Base-by-base conservation (phyloP, 495 filamentous ascomycete genomes). In the Tuber aestivum region DNA sequence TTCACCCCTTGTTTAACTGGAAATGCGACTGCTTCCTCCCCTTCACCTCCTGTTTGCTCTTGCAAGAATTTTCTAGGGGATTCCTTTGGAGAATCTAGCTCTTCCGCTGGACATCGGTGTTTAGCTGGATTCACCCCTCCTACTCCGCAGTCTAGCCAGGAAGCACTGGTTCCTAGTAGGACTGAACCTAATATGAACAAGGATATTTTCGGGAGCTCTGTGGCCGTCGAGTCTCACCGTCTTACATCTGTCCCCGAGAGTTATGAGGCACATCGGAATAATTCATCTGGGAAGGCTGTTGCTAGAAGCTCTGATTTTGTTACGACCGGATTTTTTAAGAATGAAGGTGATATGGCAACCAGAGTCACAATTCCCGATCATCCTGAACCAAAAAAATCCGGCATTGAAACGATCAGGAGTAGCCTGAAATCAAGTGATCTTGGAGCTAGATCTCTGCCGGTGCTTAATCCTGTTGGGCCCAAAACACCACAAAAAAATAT, bases 51-150 rank as follows among this genome's bases (percentile, higher is more conserved):
- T 68, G 75, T 41, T 35, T 69, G 56, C 44, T 77, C 74, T 41
- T 70, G 75, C 27, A 77, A 72, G 32, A 81, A 81, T 81, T 77
- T 77, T 42, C 73, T 77, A 35, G 68, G 70, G 50, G 70, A 72
- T 35, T 78, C 73, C 65, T 75, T 73, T 44, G 77, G 78, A 44
- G 74, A 77, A 45, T 38, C 73, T 45, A 77, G 79, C 65, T 70
- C 77, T 44, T 72, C 75, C 69, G 50, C 77, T 65, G 75, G 77
- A 68, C 80, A 82, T n/a, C 77, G 82, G 45, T 82, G 81, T 20
- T 71, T 45, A 56, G 44, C 74, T 37, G 77, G 75, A 70, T 80
- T 82, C 61, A 41, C 65, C 41, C 75, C 75, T 18, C 77, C 73
- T 41, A 80, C 78, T 50, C 80, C 80, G 65, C 72, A 79, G 42